A percentile compares a stretch with the other conserved stretches of the same genome.
These are phyloP conservation scores for Beta corolliflora DNA, from an alignment of 179 eudicot species.

Conservation along the genomic window DNA sequence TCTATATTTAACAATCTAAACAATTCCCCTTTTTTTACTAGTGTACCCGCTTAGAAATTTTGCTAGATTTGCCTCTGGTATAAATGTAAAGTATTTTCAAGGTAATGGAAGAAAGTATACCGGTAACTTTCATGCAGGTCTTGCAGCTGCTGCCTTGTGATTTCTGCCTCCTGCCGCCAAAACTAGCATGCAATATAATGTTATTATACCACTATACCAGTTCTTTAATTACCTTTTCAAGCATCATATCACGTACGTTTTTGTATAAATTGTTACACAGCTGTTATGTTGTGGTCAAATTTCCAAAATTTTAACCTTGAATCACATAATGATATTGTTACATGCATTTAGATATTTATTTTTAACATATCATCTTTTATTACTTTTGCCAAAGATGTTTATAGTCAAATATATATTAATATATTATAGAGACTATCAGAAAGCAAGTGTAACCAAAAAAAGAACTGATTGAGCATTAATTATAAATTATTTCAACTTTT, in stretches of 20 bases:
- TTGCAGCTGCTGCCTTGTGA: slow-evolving; percentile 42
- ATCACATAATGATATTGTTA: neutral
- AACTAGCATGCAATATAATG: slow-evolving; percentile 35
- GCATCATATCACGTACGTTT: neutral
- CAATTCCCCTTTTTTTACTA: too few species aligned
- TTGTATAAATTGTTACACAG: too few species aligned
- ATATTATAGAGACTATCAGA: too few species aligned
- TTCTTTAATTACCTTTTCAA: too few species aligned
- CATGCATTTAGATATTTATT: neutral
- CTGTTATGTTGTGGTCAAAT: too few species aligned
- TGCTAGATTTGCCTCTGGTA: too few species aligned
- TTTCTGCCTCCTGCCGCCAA: slow-evolving; percentile 50
- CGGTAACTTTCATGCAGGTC: slow-evolving; percentile 41
- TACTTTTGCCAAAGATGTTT: too few species aligned
- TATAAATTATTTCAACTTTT: neutral
- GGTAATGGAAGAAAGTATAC: slow-evolving; percentile 27
- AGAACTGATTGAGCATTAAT: neutral
- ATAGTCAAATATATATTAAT: too few species aligned
- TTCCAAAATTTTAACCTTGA: neutral
- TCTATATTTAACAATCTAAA: too few species aligned
- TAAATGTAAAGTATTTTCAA: neutral
- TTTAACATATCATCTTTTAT: too few species aligned
- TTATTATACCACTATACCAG: slow-evolving; percentile 10
- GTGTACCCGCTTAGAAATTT: too few species aligned
- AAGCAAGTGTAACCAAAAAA: too few species aligned